Percentiles rank a stretch among this genome's conserved stretches.
These are phyloP conservation scores for Diaporthe sp. DNA, from an alignment of 2,329 filamentous ascomycete species.

Conservation along the genomic window DNA sequence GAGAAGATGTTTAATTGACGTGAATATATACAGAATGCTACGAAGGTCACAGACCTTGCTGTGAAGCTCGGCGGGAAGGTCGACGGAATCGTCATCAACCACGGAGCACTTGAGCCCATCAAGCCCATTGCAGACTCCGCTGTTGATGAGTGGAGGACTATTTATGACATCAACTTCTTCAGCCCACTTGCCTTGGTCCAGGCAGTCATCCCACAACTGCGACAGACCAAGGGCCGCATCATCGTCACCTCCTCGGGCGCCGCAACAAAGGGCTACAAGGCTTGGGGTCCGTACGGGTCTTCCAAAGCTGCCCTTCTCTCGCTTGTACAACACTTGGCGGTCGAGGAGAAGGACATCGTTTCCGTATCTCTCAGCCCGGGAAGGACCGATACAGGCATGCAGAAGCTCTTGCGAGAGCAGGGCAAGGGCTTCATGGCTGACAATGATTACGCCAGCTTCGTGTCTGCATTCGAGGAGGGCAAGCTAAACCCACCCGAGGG, in stretches of 20 bases:
- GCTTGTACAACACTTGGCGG: constrained; percentile 75
- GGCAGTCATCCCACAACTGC: constrained; percentile 75
- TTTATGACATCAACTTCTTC: constrained; percentile 89
- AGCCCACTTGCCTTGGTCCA: constrained; percentile 82
- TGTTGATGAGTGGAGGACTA: constrained; percentile 78
- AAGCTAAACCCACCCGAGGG: constrained; percentile 83
- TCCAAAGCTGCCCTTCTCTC: constrained; percentile 89
- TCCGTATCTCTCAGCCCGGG: constrained; percentile 81
- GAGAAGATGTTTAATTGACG: neutral
- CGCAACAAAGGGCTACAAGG: constrained; percentile 70
- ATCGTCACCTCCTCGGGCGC: constrained; percentile 86
- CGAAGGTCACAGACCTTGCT: constrained; percentile 73
- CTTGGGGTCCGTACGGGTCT: constrained; percentile 85
- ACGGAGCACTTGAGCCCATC: constrained; percentile 83
- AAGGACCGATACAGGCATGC: constrained; percentile 91
- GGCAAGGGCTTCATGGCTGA: constrained; percentile 61
- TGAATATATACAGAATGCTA: constrained; percentile 57
- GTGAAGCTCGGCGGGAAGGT: constrained; percentile 75
- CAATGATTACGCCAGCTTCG: constrained; percentile 74
- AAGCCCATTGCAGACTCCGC: constrained; percentile 74
- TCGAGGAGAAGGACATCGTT: constrained; percentile 81
- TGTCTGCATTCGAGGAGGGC: constrained; percentile 75
- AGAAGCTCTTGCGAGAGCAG: constrained; percentile 78
- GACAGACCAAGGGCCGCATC: constrained; percentile 75
- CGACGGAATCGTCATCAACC: constrained; percentile 89